A percentile compares a stretch with the other conserved stretches of the same genome.
These are phyloP conservation scores for Casuarina cunninghamiana DNA, from an alignment of 306 rosid genomes.

Conservation along the genomic window DNA sequence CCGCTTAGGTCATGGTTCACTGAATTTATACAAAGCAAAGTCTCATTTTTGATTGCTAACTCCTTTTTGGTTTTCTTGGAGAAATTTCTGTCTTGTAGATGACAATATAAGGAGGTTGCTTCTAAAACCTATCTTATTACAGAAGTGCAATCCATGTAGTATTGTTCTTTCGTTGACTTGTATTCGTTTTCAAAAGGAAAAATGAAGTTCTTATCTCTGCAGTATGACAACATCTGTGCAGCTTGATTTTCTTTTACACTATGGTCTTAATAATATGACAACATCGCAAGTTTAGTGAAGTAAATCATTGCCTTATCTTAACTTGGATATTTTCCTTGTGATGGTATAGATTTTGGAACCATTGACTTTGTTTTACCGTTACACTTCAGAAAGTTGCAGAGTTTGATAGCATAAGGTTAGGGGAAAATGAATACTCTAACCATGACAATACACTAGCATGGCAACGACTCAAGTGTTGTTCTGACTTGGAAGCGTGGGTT, in stretches of 20 bases:
- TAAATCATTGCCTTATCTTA: too few species aligned
- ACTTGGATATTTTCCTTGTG: too few species aligned
- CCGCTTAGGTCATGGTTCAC: neutral
- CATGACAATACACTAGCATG: too few species aligned
- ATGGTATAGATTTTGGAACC: too few species aligned
- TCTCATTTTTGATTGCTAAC: neutral
- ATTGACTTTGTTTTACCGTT: too few species aligned
- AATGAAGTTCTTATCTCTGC: neutral
- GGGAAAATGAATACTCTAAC: too few species aligned
- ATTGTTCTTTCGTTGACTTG: neutral
- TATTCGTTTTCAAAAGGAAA: neutral
- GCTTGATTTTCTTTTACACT: neutral
- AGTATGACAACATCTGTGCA: neutral
- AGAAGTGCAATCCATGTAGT: neutral
- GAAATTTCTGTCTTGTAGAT: neutral
- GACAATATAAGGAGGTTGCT: neutral
- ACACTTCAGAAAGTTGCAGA: too few species aligned
- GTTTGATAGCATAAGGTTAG: too few species aligned
- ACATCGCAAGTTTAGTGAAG: too few species aligned
- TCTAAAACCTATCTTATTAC: neutral
- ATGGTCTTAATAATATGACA: neutral
- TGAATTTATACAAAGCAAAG: neutral
- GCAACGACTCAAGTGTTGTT: too few species aligned
- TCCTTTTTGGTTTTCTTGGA: neutral
- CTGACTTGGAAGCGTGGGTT: too few species aligned